Conservation (phyloP, 2,329 filamentous ascomycete species). For the Nemania serpens region DNA sequence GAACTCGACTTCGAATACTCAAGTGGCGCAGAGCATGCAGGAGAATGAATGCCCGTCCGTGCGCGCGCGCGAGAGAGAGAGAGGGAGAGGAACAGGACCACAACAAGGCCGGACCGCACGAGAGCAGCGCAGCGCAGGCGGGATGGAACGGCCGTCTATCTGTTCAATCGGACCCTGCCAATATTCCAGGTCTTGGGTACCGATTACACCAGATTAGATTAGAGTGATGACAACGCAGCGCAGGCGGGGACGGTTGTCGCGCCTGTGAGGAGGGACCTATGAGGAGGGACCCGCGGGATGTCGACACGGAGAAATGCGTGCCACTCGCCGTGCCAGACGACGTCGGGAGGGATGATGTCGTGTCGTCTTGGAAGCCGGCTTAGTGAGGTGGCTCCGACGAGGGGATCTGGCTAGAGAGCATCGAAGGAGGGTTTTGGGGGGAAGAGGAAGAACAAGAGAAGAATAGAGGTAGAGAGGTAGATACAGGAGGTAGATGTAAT, state of each 20-base stretch:
- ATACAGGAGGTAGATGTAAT: too few species aligned
- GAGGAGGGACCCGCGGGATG: background rate
- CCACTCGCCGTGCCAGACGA: constrained; percentile 30
- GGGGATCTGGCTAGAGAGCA: background rate
- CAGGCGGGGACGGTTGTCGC: constrained; percentile 20
- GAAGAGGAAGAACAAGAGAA: constrained; percentile 13
- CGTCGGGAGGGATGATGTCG: constrained; percentile 10
- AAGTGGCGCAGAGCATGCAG: constrained; percentile 16
- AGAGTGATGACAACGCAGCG: constrained; percentile 28
- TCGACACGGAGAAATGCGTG: constrained; percentile 16
- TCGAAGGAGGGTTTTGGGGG: background rate
- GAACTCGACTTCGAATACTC: background rate
- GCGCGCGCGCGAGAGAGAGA: too few species aligned
- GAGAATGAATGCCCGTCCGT: background rate
- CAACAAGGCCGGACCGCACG: background rate
- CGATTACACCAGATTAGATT: constrained; percentile 16
- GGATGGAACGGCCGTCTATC: constrained; percentile 13
- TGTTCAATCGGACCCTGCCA: constrained; percentile 27
- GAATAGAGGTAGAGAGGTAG: background rate
- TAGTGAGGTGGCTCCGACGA: constrained; percentile 18
- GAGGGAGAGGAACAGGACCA: too few species aligned
- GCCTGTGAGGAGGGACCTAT: constrained; percentile 2
- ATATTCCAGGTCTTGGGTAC: constrained; percentile 31
- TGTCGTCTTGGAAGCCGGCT: background rate
- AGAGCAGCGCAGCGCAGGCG: background rate